Base-by-base conservation (phyloP, 2,329 filamentous ascomycete genomes). In the Neoarthrinium moseri region DNA sequence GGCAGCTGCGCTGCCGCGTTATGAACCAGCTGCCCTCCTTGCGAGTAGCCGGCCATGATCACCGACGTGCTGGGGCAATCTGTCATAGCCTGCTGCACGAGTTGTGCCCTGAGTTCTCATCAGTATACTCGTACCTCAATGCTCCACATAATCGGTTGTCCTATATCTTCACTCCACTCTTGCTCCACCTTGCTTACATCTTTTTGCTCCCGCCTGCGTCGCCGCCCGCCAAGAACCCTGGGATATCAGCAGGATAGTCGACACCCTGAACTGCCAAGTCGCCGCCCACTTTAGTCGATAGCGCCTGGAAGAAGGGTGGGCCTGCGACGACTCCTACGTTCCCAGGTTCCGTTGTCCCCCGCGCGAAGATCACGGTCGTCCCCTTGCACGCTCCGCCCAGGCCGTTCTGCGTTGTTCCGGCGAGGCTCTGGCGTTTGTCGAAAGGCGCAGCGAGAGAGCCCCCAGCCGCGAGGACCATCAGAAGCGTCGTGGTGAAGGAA, bases 311-410 rank as follows among this genome's bases (percentile, higher is more conserved):
- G 51, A 81, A 73, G 2, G 73, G 70, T 2, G 77, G 77, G 1
- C 78, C 78, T 2, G 71, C 66, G 5, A 72, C 49, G 20, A 55
- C 56, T 18, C 78, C 78, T 40, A 81, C 72, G 52, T 78, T 80
- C 32, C 75, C 76, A 1, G 51, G 27, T 59, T 81, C 75, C 5
- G 69, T 72, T 4, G 77, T 80, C 7, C 78, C 78, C 15, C 78
- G 71, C n/a, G 78, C 78, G 52, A 77, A 81, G 53, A 82, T 72
- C 42, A 81, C 60, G 6, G 75, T 80, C 50, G 77, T 67, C 24
- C 65, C 56, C 26, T 69, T 71, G 60, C 73, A 76, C 6, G 33
- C 17, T 8, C 29, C 37, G n/a, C 17, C 21, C 18, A 46, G 29
- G 24, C 43, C 46, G 18, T 49, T 49, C 27, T 49, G 46, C 2